Conservation (phyloP, 169 alveolate species). For the Cryptosporidium viatorum region DNA sequence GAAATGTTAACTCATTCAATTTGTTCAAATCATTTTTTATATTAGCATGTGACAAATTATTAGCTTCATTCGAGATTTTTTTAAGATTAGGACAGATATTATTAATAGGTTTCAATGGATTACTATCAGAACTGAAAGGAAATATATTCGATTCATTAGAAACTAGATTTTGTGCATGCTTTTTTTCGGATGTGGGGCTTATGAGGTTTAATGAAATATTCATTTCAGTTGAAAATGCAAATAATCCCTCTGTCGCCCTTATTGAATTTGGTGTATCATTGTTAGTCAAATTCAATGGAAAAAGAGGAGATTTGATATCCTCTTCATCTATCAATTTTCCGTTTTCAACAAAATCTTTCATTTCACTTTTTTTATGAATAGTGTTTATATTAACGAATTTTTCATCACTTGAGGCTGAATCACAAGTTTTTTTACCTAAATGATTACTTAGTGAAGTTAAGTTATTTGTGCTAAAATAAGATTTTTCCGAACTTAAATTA, state of each 20-base stretch:
- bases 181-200: neutral
- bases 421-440: neutral
- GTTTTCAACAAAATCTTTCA: no score
- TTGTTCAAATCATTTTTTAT: neutral
- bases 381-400: no score
- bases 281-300: neutral
- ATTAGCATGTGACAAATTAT: neutral
- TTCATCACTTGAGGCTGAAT: neutral
- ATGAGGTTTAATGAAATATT: neutral
- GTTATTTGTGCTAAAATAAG: neutral
- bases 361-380: neutral
- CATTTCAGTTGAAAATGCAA: slow-evolving; percentile 13
- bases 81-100: neutral
- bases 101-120: slow-evolving; percentile 14
- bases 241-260: slow-evolving; percentile 20
- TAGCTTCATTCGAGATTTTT: neutral
- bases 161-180: neutral
- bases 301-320: neutral
- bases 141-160: slow-evolving; percentile 17
- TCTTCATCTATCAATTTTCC: neutral
- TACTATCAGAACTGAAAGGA: slow-evolving; percentile 11
- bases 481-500: no score
- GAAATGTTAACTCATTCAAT: neutral
- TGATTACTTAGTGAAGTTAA: no score
- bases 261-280: slow-evolving; percentile 23